Base-by-base conservation (phyloP, 352 stramenopile species). In the Globisporangium barbulae region DNA sequence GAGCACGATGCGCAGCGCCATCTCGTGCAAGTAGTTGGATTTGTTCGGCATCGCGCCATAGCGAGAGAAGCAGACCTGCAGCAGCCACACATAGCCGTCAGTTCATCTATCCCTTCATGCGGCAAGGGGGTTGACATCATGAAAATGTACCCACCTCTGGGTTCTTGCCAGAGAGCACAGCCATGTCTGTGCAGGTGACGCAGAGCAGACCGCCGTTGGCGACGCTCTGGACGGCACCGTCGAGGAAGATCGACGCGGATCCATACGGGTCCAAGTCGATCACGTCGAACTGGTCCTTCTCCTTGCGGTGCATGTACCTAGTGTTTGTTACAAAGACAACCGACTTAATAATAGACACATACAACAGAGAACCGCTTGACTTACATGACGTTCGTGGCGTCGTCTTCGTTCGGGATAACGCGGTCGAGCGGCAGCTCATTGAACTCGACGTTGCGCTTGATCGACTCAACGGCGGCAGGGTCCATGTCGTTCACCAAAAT, bases 191-290 rank as follows among this genome's bases (percentile, higher is more conserved):
- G 76, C 97, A 99, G 5, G 98, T 99, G n/a, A 99, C 88, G 72
- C 96, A 99, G 35, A 99, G 74, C 45, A 99, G 75, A 42, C 98
- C 98, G 55, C 98, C 98, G 72, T 98, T 94, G 37, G 79, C 70
- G 4, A 99, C 86, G 48, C 88, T 90, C 72, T 99, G 97, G 25
- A 99, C 91, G 0, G 97, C 97, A 9, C 89, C 89, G 76, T 99
- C 98, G 41, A 99, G 74, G 77, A 99, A 99, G 35, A 98, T 98
- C 25, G 97, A 97, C 17, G 97, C 96, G 19, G 93, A 98, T 37
- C 98, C 98, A 73, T 99, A 99, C 42, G 98, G 98, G 76, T 99
- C 98, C 30, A 99, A 75, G 72, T 99, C 98, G 74, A 99, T 98
- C 41, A 99, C 98, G 74, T 99, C 98, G 69, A 98, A 99, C 65